These are phyloP conservation scores for Orbilia javanica DNA, from an alignment of 2,329 filamentous ascomycete species.

Conservation along the genomic window DNA sequence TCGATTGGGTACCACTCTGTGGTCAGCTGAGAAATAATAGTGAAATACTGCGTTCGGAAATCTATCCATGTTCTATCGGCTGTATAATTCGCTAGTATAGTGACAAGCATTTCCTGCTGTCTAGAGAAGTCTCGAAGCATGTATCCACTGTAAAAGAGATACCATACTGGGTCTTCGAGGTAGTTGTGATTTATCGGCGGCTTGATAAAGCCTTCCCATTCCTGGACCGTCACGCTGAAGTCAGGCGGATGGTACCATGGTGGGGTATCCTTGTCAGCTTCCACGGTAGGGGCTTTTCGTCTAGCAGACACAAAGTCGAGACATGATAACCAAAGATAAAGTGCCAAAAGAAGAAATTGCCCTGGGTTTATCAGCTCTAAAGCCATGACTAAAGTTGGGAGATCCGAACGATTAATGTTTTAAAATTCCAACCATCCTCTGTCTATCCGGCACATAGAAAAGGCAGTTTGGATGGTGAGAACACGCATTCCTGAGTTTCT, in stretches of 20 bases:
- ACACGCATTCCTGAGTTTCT: not conserved
- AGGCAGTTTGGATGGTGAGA: not conserved
- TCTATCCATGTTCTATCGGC: slow-evolving; percentile 4
- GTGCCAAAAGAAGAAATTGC: not conserved
- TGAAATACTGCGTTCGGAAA: slow-evolving; percentile 30
- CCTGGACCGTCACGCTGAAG: not conserved
- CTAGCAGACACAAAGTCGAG: not conserved
- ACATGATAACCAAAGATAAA: slow-evolving; percentile 1
- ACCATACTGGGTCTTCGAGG: slow-evolving; percentile 38
- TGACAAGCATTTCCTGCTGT: slow-evolving; percentile 26
- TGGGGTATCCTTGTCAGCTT: not conserved
- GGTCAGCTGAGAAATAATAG: slow-evolving; percentile 17
- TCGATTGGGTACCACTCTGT: slow-evolving; percentile 37
- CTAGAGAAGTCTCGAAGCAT: slow-evolving; percentile 34
- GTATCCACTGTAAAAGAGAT: slow-evolving; percentile 29
- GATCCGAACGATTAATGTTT: not conserved
- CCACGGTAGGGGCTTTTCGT: not conserved
- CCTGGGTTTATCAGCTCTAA: not conserved
- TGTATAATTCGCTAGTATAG: not conserved
- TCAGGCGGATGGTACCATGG: slow-evolving; percentile 8
- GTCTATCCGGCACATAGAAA: too few relatives aligned
- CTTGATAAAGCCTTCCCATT: slow-evolving; percentile 8
- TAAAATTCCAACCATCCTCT: not conserved
- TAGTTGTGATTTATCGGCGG: not conserved
- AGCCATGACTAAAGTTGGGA: not conserved